These are phyloP conservation scores for Fusarium sp. DNA, from an alignment of 2,329 filamentous ascomycete genomes.

Conservation along the genomic window DNA sequence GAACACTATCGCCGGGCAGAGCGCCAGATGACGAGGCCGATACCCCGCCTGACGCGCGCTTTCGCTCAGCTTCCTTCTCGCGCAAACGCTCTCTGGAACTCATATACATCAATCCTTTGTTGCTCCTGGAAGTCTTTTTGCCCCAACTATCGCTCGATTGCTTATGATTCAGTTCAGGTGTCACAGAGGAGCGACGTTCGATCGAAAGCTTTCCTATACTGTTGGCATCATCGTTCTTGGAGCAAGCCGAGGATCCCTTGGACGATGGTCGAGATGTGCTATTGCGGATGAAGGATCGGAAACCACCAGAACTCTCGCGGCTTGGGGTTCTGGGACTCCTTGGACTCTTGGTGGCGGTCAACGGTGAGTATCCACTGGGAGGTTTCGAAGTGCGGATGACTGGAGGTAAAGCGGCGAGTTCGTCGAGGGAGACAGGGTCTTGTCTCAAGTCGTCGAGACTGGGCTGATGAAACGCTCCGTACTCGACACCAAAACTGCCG, in stretches of 20 bases:
- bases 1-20: conserved; percentile 55
- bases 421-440: conserved; percentile 64
- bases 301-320: conserved; percentile 62
- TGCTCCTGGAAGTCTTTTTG: conserved; percentile 64
- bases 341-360: conserved; percentile 73
- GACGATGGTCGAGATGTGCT: conserved; percentile 69
- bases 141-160: conserved; percentile 73
- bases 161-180: conserved; percentile 64
- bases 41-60: conserved; percentile 56
- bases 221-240: conserved; percentile 68
- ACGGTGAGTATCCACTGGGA: conserved; percentile 78
- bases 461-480: conserved; percentile 72
- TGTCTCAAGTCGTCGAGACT: conserved; percentile 63
- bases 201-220: conserved; percentile 75
- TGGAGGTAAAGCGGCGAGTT: conserved; percentile 73
- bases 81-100: conserved; percentile 76
- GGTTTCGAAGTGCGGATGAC: conserved; percentile 85
- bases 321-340: conserved; percentile 62
- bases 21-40: conserved; percentile 48
- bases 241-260: conserved; percentile 65
- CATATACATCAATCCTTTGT: conserved; percentile 78
- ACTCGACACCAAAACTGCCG: conserved; percentile 78
- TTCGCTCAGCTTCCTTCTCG: conserved; percentile 72
- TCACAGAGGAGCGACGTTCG: conserved; percentile 65
- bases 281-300: conserved; percentile 71